Base-by-base conservation (phyloP, 2,329 filamentous ascomycete species). In the Ophiocordyceps camponoti-rufipedis region DNA sequence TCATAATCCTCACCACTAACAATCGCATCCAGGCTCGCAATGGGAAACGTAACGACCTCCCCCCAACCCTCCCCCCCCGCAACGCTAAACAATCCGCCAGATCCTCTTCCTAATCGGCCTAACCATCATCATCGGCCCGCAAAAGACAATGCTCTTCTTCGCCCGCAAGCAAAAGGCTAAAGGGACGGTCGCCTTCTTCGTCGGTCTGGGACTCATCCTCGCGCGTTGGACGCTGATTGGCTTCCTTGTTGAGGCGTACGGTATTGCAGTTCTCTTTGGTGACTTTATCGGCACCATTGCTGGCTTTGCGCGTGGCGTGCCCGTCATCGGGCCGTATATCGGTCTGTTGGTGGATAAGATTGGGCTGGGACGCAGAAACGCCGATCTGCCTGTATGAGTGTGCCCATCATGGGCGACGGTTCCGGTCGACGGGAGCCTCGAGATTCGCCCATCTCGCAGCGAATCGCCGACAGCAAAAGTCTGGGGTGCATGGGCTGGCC, bases 81-180 rank as follows among this genome's bases (percentile, higher is more conserved):
- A 19, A 23, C 18, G 39, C 39, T 23, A 41, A 28, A 19, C 39
- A 14, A 18, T 11, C 33, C 48, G 42, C 43, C 48, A 94, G 86
- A 93, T 98, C 63, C 86, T 98, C 62, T 96, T 98, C 72, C 78
- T 98, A 46, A 85, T 94, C 67, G 91, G 91, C 62, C 78, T 98
- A 28, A 94, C 88, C 29, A 82, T 96, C 48, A 93, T 96, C 56
- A 94, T 98, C 66, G 91, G 91, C 41, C 75, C 85, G 23, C 75
- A 83, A 62, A 95, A 95, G 62, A 96, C 91, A 0, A 70, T 89
- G 51, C 71, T 83, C 60, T 98, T 98, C 78, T 98, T 98, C 70
- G 85, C 87, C 44, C 82, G 91, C 49, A 81, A 80, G 55, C 86
- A 95, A 60, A 98, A 98, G 65, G 76, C 85, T 56, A 87, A 87